Conservation (phyloP, 2,329 filamentous ascomycete genomes). For the Pyrenochaeta sp. region DNA sequence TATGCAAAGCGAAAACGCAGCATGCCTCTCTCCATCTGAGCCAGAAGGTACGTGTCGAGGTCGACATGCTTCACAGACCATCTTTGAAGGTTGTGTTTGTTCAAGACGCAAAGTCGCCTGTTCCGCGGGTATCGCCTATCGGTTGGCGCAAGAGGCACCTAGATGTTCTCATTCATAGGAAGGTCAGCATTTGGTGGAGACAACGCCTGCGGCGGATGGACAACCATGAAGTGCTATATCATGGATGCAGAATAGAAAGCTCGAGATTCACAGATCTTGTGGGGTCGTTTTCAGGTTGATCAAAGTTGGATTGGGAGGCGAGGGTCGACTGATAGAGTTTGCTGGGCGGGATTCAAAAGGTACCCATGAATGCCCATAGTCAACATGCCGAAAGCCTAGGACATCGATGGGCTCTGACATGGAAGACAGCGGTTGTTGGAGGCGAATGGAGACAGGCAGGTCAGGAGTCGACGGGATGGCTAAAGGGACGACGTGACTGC, state of each 20-base stretch:
- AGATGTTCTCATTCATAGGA: not conserved
- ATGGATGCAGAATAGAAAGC: not conserved
- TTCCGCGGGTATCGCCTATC: not conserved
- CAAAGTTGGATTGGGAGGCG: not conserved
- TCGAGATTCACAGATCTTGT: not conserved
- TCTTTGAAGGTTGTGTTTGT: not conserved
- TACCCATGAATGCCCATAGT: not conserved
- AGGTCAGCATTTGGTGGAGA: not conserved
- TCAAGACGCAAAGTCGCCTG: not conserved
- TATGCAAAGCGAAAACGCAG: not conserved
- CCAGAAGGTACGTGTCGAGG: not conserved
- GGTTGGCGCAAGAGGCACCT: not conserved
- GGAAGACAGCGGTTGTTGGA: not conserved
- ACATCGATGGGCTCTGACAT: not conserved
- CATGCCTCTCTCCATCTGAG: not conserved
- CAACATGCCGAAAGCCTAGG: too few relatives aligned
- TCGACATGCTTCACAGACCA: not conserved
- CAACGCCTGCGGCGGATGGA: not conserved
- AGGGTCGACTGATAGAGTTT: not conserved
- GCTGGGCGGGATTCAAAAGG: not conserved
- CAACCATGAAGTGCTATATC: not conserved
- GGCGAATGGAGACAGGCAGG: not conserved
- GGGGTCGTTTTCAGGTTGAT: not conserved
- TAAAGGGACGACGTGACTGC: slow-evolving; percentile 10
- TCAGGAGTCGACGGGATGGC: slow-evolving; percentile 7